Base-by-base conservation (phyloP, 768 basidiomycete species). In the Lyophyllum decastes region DNA sequence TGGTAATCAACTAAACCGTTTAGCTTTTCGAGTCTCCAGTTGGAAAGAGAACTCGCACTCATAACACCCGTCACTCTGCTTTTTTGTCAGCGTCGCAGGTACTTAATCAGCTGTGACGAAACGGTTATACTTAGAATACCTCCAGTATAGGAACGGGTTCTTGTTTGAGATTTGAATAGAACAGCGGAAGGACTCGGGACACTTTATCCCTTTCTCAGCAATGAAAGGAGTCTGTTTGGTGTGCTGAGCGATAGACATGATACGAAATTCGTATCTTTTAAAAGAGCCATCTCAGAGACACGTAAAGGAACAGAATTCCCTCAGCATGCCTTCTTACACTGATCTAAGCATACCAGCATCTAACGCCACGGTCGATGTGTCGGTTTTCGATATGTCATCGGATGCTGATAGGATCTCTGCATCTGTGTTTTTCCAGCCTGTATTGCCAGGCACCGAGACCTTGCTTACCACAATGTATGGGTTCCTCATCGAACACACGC, bases 401-500 rank as follows among this genome's bases (percentile, higher is more conserved):
- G 21, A 19, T 14, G 21, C 26, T 30, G 49, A 49, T 34, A 19
- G n/a, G 25, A 30, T 24, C 5, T 17, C 49, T n/a, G 49, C 49
- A 14, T 30, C 3, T 17, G 12, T 6, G 17, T 49, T 49, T 10
- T 10, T 49, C 19, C 17, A 14, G 5, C 53, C 53, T 3, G 33
- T 54, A 16, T 9, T 54, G 9, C 53, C 53, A 1, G 53, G 53
- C n/a, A 30, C 27, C 44, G 53, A 54, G 53, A 33, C n/a, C 34
- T 22, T 26, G 33, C 2, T 22, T 33, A 19, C 16, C 24, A 25
- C 53, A 12, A 46, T 54, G 27, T 54, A 54, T 19, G 53, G 43
- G 2, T 54, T 54, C 33, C 30, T 54, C 2, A 27, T 54, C 27
- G 53, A 54, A 16, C 53, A 54, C 53, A 54, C 45, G 19, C 10